Evolutionary conservation across 73 alveolate genomes (phyloP).

Genomic region (Paramecium primaurelia): DNA sequence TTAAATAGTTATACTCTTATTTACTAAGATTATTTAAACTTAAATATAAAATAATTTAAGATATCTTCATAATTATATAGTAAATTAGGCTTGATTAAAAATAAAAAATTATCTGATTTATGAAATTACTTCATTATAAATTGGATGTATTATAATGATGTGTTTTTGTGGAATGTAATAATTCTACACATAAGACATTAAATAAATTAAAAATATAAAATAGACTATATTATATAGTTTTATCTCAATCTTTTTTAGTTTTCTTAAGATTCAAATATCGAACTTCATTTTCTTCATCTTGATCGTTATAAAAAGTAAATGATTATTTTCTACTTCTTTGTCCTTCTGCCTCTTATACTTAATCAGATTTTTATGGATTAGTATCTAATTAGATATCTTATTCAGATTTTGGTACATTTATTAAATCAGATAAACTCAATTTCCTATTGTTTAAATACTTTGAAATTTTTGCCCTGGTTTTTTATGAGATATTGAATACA

Average conservation of each 20-base stretch:
- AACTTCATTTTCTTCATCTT: not conserved
- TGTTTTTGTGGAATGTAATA: not conserved
- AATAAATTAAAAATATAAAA: not conserved
- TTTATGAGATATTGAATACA: not conserved
- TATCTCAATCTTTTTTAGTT: not conserved
- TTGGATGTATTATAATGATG: not conserved
- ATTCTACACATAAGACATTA: not conserved
- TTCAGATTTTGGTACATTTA: not conserved
- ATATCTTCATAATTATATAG: too few relatives aligned
- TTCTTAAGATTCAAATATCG: not conserved
- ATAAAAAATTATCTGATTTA: too few relatives aligned
- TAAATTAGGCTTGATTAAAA: too few relatives aligned
- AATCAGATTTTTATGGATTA: not conserved
- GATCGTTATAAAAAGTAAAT: constrained; percentile 35
- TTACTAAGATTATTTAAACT: too few relatives aligned
- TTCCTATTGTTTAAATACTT: not conserved
- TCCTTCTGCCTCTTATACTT: not conserved
- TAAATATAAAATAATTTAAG: too few relatives aligned
- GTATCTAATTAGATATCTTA: not conserved
- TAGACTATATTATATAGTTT: not conserved
- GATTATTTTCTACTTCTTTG: constrained; percentile 20
- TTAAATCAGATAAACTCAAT: not conserved
- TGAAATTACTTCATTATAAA: not conserved
- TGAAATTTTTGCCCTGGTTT: not conserved
- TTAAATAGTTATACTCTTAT: too few relatives aligned